These are phyloP conservation scores for Ministeria vibrans DNA, from an alignment of 78 protist genomes.

Conservation along the genomic window DNA sequence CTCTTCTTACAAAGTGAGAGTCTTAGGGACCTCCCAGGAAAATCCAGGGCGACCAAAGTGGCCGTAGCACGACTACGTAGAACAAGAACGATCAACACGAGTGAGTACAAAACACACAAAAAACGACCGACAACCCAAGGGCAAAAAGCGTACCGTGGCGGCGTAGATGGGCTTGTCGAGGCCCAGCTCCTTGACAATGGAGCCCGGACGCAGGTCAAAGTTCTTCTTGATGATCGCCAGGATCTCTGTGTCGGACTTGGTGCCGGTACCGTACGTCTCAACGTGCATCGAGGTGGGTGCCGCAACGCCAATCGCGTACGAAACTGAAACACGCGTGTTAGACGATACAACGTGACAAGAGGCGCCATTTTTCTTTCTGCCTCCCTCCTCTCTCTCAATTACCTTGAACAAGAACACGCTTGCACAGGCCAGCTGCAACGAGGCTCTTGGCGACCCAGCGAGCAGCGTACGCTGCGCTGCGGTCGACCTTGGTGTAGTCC, in stretches of 20 bases:
- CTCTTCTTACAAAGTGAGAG: constrained; percentile 60
- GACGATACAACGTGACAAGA: neutral
- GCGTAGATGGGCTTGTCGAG: constrained; percentile 74
- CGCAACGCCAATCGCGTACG: constrained; percentile 99
- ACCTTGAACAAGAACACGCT: constrained; percentile 92
- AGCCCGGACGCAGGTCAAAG: constrained; percentile 96
- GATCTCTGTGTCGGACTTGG: constrained; percentile 65
- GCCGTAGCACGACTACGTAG: constrained; percentile 74
- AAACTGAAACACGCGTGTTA: too few species aligned
- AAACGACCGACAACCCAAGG: constrained; percentile 43
- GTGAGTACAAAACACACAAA: neutral
- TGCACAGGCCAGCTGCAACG: constrained; percentile 88
- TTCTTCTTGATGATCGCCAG: constrained; percentile 82
- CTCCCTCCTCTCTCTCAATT: too few species aligned
- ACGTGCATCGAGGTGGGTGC: constrained; percentile 94
- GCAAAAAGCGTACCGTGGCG: too few species aligned
- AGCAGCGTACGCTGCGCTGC: constrained; percentile 99
- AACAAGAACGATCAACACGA: neutral
- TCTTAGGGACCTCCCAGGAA: constrained; percentile 93
- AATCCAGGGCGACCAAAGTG: constrained; percentile 97
- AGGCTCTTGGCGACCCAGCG: constrained; percentile 99
- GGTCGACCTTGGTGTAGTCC: constrained; percentile 99
- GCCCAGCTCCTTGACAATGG: constrained; percentile 74
- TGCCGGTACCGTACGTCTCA: constrained; percentile 96
- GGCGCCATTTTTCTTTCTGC: neutral